Conservation (phyloP, 2,329 filamentous ascomycete species). For the Penicillium rolfsii region DNA sequence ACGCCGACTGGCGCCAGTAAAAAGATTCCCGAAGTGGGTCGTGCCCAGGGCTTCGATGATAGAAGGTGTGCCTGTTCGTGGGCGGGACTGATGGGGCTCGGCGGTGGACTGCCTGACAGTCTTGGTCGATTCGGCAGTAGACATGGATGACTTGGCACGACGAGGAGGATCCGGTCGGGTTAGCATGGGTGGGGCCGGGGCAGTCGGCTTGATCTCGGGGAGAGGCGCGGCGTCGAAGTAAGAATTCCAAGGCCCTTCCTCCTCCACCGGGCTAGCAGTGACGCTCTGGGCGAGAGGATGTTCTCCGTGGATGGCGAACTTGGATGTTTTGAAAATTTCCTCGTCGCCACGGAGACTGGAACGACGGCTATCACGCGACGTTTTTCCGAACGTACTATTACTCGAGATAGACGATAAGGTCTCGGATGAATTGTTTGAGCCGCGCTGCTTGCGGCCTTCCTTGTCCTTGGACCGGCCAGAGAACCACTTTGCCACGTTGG, state of each 20-base stretch:
- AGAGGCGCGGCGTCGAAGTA: slow-evolving; percentile 41
- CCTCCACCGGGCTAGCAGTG: slow-evolving; percentile 65
- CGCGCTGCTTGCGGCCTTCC: slow-evolving; percentile 56
- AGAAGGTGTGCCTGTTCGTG: slow-evolving; percentile 33
- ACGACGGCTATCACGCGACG: slow-evolving; percentile 54
- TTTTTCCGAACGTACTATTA: slow-evolving; percentile 59
- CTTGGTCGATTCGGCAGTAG: slow-evolving; percentile 52
- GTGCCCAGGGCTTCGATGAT: slow-evolving; percentile 38
- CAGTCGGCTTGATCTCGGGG: slow-evolving; percentile 17
- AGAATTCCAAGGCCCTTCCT: slow-evolving; percentile 35
- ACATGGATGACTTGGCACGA: slow-evolving; percentile 48
- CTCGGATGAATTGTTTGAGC: slow-evolving; percentile 57
- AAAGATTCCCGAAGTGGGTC: slow-evolving; percentile 43
- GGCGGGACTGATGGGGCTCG: slow-evolving; percentile 28
- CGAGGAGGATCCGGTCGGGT: slow-evolving; percentile 45
- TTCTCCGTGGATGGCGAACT: slow-evolving; percentile 59
- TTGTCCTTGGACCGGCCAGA: slow-evolving; percentile 46
- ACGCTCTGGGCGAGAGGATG: slow-evolving; percentile 78
- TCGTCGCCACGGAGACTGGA: slow-evolving; percentile 64
- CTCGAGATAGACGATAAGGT: slow-evolving; percentile 60
- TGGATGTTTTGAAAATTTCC: slow-evolving; percentile 55
- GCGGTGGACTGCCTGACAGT: slow-evolving; percentile 46
- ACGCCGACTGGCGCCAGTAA: slow-evolving; percentile 46
- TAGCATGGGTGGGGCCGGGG: slow-evolving; percentile 29
- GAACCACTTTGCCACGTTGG: slow-evolving; percentile 70